phyloP scores from a whole-genome alignment of 768 basidiomycete species.

The Pulveroboletus frians region DNA sequence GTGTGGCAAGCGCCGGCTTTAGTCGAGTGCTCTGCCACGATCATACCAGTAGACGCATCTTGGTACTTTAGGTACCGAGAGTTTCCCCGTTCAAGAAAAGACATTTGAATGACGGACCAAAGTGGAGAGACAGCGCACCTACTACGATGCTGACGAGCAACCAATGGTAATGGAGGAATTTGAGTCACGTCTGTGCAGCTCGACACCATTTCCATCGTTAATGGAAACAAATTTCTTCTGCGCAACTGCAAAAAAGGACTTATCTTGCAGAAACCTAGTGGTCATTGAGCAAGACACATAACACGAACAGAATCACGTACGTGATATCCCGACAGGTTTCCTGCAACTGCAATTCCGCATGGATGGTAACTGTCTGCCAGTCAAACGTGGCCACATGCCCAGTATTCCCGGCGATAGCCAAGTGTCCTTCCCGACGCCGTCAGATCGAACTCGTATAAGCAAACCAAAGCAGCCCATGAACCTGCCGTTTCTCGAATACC shows the following conservation, averaged over 20 bases:
- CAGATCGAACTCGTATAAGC: neutral
- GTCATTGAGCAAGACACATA: neutral
- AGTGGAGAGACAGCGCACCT: neutral
- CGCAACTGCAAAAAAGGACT: constrained; percentile 89
- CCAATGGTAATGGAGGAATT: constrained; percentile 96
- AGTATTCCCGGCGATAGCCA: constrained; percentile 76
- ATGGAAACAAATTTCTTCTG: constrained; percentile 96
- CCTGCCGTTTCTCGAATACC: constrained; percentile 92
- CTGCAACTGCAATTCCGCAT: constrained; percentile 81
- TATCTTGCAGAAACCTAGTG: constrained; percentile 82
- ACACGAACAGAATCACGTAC: constrained; percentile 37
- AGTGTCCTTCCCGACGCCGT: constrained; percentile 47
- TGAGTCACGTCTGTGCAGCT: constrained; percentile 81
- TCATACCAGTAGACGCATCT: constrained; percentile 89
- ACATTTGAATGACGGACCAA: neutral
- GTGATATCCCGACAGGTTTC: constrained; percentile 93
- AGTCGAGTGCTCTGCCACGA: constrained; percentile 84
- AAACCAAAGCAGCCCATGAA: constrained; percentile 31
- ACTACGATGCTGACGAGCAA: constrained; percentile 86
- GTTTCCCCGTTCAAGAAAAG: constrained; percentile 53
- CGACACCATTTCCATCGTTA: constrained; percentile 91
- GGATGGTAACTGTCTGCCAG: constrained; percentile 81
- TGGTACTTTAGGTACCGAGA: constrained; percentile 93
- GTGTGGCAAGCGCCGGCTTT: constrained; percentile 80
- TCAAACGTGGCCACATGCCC: constrained; percentile 94